Evolutionary conservation across 2,329 filamentous ascomycete genomes (phyloP).

Genomic region (Pseudopyrenochaeta lycopersici): DNA sequence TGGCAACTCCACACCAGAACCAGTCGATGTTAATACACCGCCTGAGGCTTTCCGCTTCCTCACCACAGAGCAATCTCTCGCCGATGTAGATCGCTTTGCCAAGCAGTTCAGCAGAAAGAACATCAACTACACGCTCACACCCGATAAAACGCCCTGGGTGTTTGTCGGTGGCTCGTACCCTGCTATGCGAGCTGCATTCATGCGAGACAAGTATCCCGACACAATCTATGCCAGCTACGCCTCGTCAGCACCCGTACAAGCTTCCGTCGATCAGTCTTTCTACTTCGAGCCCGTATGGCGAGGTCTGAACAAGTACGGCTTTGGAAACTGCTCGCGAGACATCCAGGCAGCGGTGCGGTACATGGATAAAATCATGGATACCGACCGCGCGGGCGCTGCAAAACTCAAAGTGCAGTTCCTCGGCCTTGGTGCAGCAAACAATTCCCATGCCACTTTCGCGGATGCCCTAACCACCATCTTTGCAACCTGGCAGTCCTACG

Average conservation of each 20-base stretch:
- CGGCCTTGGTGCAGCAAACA: constrained; percentile 56
- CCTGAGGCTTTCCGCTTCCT: constrained; percentile 46
- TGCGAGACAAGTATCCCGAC: constrained; percentile 50
- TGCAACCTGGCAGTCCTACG: constrained; percentile 56
- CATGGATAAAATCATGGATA: constrained; percentile 58
- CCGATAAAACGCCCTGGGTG: constrained; percentile 48
- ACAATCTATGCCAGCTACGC: constrained; percentile 50
- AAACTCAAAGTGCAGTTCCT: constrained; percentile 60
- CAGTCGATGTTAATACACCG: constrained; percentile 43
- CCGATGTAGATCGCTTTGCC: constrained; percentile 53
- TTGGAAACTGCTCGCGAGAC: constrained; percentile 60
- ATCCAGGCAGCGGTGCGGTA: constrained; percentile 59
- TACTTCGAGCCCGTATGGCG: constrained; percentile 62
- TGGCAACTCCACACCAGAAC: constrained; percentile 50
- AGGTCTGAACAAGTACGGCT: constrained; percentile 54
- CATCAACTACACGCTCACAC: constrained; percentile 47
- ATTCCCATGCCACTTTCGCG: constrained; percentile 59
- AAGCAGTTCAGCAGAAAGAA: constrained; percentile 48
- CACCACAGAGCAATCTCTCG: constrained; percentile 53
- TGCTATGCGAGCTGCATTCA: constrained; percentile 50
- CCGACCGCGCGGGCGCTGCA: constrained; percentile 42
- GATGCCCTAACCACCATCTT: constrained; percentile 53
- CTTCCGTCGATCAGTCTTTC: constrained; percentile 58
- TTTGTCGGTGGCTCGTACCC: constrained; percentile 51
- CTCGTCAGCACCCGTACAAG: constrained; percentile 55